Conservation (phyloP, 2,329 filamentous ascomycete genomes). For the Fusarium equiseti region DNA sequence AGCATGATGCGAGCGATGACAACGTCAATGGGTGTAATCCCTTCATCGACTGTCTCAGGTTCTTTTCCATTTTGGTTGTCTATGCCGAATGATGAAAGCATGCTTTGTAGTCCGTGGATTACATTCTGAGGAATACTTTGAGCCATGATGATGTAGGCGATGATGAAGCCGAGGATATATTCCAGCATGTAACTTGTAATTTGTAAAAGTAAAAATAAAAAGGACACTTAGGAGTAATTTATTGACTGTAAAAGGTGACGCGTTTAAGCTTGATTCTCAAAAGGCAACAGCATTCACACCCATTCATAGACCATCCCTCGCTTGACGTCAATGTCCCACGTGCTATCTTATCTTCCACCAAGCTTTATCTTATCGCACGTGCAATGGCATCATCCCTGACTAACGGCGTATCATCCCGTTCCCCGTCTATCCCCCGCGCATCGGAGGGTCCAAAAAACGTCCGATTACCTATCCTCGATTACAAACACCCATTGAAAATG, state of each 20-base stretch:
- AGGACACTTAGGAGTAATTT: not conserved
- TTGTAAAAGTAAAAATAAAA: not conserved
- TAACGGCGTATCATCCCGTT: constrained; percentile 28
- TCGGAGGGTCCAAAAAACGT: constrained; percentile 32
- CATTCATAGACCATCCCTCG: not conserved
- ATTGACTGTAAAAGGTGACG: constrained; percentile 31
- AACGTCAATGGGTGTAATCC: constrained; percentile 63
- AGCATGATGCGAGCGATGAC: constrained; percentile 62
- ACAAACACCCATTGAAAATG: constrained; percentile 41
- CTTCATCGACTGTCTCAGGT: not conserved
- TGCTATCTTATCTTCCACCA: constrained; percentile 31
- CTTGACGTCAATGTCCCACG: constrained; percentile 35
- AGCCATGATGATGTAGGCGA: constrained; percentile 45
- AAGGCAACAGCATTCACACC: constrained; percentile 35
- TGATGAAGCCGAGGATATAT: constrained; percentile 26
- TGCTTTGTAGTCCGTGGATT: constrained; percentile 33
- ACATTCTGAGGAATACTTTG: constrained; percentile 44
- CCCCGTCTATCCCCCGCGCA: constrained; percentile 25
- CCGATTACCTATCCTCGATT: constrained; percentile 29
- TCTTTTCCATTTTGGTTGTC: constrained; percentile 5
- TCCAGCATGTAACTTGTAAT: constrained; percentile 29
- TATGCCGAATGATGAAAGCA: constrained; percentile 6
- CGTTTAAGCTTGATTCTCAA: constrained; percentile 26
- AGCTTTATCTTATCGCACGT: constrained; percentile 39
- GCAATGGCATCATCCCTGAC: constrained; percentile 45